A percentile compares a stretch with the other conserved stretches of the same genome.
phyloP scores from a whole-genome alignment of 768 basidiomycete species.

The Neoboletus magnificus region DNA sequence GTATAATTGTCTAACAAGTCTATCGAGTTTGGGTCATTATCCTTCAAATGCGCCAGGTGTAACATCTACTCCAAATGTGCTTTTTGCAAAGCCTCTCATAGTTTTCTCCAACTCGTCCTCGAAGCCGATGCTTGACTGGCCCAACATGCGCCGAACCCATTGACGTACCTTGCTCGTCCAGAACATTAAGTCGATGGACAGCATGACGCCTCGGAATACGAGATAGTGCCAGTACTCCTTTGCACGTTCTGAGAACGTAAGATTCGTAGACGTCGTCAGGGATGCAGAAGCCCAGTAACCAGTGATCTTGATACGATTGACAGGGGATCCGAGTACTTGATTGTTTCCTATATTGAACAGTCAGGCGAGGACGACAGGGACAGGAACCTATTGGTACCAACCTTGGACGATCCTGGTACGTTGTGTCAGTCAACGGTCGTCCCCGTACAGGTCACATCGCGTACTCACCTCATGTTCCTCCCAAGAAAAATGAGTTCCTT shows the following conservation, averaged over 20 bases:
- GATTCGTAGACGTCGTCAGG: slow-evolving; percentile 43
- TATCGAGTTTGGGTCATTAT: slow-evolving; percentile 16
- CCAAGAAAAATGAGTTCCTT: slow-evolving; percentile 72
- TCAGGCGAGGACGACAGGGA: not conserved
- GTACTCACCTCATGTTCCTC: slow-evolving; percentile 65
- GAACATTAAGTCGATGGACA: slow-evolving; percentile 71
- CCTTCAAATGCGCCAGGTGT: slow-evolving; percentile 54
- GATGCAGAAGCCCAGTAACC: slow-evolving; percentile 79
- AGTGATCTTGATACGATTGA: slow-evolving; percentile 88
- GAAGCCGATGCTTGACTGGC: slow-evolving; percentile 49
- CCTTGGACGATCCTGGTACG: slow-evolving; percentile 37
- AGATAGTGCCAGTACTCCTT: slow-evolving; percentile 57
- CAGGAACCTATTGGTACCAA: not conserved
- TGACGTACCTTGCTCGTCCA: slow-evolving; percentile 54
- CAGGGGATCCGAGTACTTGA: slow-evolving; percentile 78
- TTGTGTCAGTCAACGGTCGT: not conserved
- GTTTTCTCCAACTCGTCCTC: slow-evolving; percentile 81
- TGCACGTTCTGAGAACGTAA: slow-evolving; percentile 41
- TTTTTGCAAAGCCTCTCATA: slow-evolving; percentile 73
- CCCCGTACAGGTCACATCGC: not conserved
- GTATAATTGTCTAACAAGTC: not conserved
- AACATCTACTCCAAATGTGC: slow-evolving; percentile 76
- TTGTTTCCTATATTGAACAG: slow-evolving; percentile 55
- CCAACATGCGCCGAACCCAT: slow-evolving; percentile 43
- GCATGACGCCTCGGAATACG: slow-evolving; percentile 61